Conservation (phyloP, 495 filamentous ascomycete species). For the Ascodesmis nigricans region DNA sequence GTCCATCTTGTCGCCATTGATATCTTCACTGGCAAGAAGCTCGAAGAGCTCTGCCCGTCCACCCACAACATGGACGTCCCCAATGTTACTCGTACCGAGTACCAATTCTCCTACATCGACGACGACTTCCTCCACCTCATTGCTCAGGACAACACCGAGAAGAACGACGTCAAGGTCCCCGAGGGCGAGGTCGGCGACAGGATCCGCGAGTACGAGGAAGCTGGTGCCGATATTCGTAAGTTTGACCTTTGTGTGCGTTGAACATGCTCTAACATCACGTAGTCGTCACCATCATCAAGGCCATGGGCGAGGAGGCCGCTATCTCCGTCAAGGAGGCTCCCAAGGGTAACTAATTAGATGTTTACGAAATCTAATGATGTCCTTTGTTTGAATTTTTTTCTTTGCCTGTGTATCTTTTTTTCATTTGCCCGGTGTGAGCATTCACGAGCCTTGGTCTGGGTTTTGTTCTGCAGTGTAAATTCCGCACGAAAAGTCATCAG, state of each 20-base stretch:
- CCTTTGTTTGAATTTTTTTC: too few species aligned
- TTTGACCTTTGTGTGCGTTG: slow-evolving; percentile 6
- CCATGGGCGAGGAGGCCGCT: slow-evolving; percentile 86
- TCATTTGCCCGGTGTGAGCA: too few species aligned
- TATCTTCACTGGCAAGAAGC: slow-evolving; percentile 99
- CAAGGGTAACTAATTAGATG: slow-evolving; percentile 6
- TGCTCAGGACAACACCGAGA: slow-evolving; percentile 53
- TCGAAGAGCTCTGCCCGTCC: slow-evolving; percentile 95
- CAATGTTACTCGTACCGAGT: slow-evolving; percentile 70
- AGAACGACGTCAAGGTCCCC: slow-evolving; percentile 87
- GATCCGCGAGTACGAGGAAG: slow-evolving; percentile 45
- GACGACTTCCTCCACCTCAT: slow-evolving; percentile 85
- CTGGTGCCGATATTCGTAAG: slow-evolving; percentile 66
- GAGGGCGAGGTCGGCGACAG: slow-evolving; percentile 69
- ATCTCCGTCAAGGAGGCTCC: slow-evolving; percentile 88
- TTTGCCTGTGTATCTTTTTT: too few species aligned
- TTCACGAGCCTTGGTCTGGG: too few species aligned
- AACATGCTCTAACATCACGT: slow-evolving; percentile 4
- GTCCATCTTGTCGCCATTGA: slow-evolving; percentile 92
- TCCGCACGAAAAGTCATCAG: too few species aligned
- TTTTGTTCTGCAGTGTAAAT: too few species aligned
- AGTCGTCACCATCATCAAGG: slow-evolving; percentile 78
- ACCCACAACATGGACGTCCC: slow-evolving; percentile 99
- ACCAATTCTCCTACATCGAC: slow-evolving; percentile 50
- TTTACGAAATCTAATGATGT: too few species aligned